Base-by-base conservation (phyloP, 148 eudicot genomes). In the Amaranthus palmeri region DNA sequence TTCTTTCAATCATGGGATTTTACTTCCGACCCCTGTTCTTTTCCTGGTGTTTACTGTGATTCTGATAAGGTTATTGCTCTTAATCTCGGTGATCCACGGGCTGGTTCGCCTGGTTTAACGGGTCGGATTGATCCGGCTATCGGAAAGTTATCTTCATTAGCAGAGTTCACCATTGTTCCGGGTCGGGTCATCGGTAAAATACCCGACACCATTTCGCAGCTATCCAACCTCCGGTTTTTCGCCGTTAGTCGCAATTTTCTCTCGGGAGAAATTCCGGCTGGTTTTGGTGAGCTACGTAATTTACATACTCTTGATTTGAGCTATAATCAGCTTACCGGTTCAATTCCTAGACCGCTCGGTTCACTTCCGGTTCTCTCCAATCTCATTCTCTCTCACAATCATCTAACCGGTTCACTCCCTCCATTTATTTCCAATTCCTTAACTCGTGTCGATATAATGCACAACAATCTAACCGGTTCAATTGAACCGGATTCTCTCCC, bases 1-100 rank as follows among this genome's bases (percentile, higher is more conserved):
- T 93, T 79, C 70, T 91, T 93, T 65, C 47, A 85, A 0, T 76
- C 96, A 1, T 93, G 97, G 98, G 97, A 93, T 62, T 93, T 93
- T 85, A 91, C 98, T 1, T 60, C 87, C 45, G 96, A 93, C 73
- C 98, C 98, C 0, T 93, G 98, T 68, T 72, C 60, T 65, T 93
- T 93, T 84, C 74, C 87, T 70, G 98, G 97, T 4, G 91, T 93
- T 6, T 83, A 76, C 68, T 93, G 98, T 68, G 81, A 77, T 48
- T 86, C 82, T 10, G 83, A 87, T 25, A 80, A 74, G 41, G 88
- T 93, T 4, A 70, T 85, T 46, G 86, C 97, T 0, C 86, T 93
- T n/a, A 91, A 91, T 54, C 91, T 93, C 50, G 98, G 97, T 44
- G 92, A 88, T 71, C 91, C 88, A 0, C 70, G 84, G 15, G 95